Evolutionary conservation across 192 early-diverging fungal species (phyloP), one percentile per base, ranked within the genome.

Genomic region (Phycomyces blakesleeanus): DNA sequence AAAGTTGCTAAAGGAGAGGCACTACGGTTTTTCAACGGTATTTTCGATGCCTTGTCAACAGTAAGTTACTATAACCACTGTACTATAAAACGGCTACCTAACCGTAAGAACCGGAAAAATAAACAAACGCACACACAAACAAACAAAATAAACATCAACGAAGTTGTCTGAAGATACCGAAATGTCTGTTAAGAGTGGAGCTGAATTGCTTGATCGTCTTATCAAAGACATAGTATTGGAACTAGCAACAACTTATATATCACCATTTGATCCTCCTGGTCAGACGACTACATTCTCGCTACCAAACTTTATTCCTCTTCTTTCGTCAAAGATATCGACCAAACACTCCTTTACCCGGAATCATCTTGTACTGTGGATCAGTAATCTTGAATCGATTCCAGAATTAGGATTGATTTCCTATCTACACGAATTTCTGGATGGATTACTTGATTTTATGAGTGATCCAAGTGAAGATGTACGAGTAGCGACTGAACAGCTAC

Each of bases 161-260:
- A 34, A 93, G 90, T 76, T 94, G 21, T 83, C 92, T 5, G 87
- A 93, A 0, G 98, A 99, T 71, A 76, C 89, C 5, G 96, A 97
- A 61, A 71, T 84, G 40, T 91, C 89, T 0, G 98, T 98, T 16
- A 97, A 94, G 76, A 92, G 89, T 61, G 98, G 94, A 15, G 92
- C 95, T 0, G 96, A 98, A 39, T 80, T 98, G 29, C 67, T 99
- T 52, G 94, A 99, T 67, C 74, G 95, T 39, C 78, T 99, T 40
- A 87, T 99, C 62, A 97, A 97, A 76, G 98, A 99, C 63, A 91
- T 99, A 75, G 95, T 98, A 0, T 87, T 90, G 0, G 98, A 98
- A 64, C 86, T 91, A 51, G 83, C 94, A 2, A 86, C 86, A 0
- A 90, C 86, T 26, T 96, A 88, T 64, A 67, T 85, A 12, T 85